These are phyloP conservation scores for Wickerhamomyces subpelliculosus DNA, from an alignment of 805 yeast genomes.

Conservation along the genomic window DNA sequence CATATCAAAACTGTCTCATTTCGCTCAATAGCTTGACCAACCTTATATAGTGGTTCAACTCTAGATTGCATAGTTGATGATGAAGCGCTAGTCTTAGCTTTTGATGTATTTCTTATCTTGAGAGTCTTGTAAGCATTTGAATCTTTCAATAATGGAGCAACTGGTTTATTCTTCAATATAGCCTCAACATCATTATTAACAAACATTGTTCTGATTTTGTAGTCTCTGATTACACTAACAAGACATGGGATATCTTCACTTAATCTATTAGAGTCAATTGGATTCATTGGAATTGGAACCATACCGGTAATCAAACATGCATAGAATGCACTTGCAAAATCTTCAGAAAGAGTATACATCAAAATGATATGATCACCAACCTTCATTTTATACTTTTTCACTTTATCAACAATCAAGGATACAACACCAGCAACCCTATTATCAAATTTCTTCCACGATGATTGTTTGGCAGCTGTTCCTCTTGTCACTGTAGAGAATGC, in stretches of 20 bases:
- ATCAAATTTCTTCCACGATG: constrained; percentile 81
- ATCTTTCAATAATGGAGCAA: constrained; percentile 51
- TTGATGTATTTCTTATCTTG: constrained; percentile 60
- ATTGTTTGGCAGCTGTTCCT: constrained; percentile 41
- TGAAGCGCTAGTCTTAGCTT: constrained; percentile 32
- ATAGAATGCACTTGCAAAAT: constrained; percentile 70
- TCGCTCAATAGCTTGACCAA: constrained; percentile 25
- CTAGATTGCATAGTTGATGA: constrained; percentile 8
- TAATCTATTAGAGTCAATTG: constrained; percentile 57
- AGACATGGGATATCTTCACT: constrained; percentile 72
- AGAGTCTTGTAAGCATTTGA: constrained; percentile 32
- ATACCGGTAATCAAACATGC: constrained; percentile 85
- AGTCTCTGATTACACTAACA: constrained; percentile 59
- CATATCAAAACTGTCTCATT: constrained; percentile 52
- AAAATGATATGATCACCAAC: constrained; percentile 72
- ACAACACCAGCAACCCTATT: constrained; percentile 69
- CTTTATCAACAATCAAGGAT: constrained; percentile 61
- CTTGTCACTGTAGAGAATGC: constrained; percentile 51
- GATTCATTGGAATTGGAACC: constrained; percentile 69
- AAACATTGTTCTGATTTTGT: constrained; percentile 62
- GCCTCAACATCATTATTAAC: constrained; percentile 73
- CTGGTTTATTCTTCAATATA: constrained; percentile 59
- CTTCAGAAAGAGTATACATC: constrained; percentile 84
- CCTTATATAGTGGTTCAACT: constrained; percentile 23
- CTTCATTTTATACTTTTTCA: constrained; percentile 54